Evolutionary conservation across 140 eudicot species (phyloP).

Genomic region (Bidens hawaiensis): DNA sequence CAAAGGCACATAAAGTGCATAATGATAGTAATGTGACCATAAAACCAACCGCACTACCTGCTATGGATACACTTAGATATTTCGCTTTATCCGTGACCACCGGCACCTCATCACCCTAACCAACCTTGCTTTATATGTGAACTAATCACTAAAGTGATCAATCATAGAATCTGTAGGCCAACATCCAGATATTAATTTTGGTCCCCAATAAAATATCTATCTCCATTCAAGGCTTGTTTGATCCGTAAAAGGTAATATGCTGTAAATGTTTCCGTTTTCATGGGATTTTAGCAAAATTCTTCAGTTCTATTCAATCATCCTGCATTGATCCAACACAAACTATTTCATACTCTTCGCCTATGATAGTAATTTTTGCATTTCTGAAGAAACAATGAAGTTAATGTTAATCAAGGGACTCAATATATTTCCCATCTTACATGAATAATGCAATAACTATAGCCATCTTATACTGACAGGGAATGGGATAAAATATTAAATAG

Average conservation of each 20-base stretch:
- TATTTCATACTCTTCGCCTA: background rate
- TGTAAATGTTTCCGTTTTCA: background rate
- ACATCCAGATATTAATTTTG: background rate
- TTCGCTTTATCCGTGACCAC: background rate
- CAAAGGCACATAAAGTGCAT: too few species aligned
- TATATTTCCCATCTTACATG: background rate
- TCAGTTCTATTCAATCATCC: background rate
- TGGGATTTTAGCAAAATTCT: background rate
- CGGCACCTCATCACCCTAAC: background rate
- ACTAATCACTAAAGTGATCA: background rate
- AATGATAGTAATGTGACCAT: background rate
- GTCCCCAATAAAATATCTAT: background rate
- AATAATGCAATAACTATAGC: background rate
- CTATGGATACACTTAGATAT: background rate
- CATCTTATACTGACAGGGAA: too few species aligned
- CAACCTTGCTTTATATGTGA: background rate
- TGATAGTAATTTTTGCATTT: background rate
- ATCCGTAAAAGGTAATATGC: background rate
- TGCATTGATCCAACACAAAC: background rate
- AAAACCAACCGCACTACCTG: background rate
- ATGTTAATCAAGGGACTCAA: background rate
- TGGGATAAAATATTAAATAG: too few species aligned
- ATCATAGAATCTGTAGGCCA: conserved; percentile 17
- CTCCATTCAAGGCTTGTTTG: background rate
- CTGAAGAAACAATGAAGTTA: background rate